These are phyloP conservation scores for Pleurostoma richardsiae DNA, from an alignment of 2,329 filamentous ascomycete species.

Conservation along the genomic window DNA sequence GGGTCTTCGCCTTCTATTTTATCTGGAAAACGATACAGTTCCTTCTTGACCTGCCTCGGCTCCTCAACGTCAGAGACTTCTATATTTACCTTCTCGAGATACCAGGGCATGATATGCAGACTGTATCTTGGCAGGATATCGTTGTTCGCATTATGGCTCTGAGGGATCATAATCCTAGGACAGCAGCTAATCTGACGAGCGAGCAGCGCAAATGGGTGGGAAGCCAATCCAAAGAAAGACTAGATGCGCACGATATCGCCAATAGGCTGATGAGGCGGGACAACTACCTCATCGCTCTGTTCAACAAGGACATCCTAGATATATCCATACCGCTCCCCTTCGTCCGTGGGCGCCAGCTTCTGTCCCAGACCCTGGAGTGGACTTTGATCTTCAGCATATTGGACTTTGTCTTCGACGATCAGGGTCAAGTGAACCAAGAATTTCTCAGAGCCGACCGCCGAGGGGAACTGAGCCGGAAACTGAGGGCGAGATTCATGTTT, in stretches of 20 bases:
- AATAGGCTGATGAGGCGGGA: slow-evolving; percentile 95
- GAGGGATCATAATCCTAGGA: slow-evolving; percentile 81
- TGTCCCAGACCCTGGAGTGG: slow-evolving; percentile 89
- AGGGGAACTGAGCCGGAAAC: slow-evolving; percentile 68
- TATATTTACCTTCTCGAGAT: slow-evolving; percentile 79
- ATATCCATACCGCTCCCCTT: slow-evolving; percentile 84
- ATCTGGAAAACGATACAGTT: slow-evolving; percentile 74
- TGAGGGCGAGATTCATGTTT: slow-evolving; percentile 74
- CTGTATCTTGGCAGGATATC: slow-evolving; percentile 88
- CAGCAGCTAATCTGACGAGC: slow-evolving; percentile 51
- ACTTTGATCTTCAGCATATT: slow-evolving; percentile 85
- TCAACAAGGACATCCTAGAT: slow-evolving; percentile 94
- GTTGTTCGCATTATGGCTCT: slow-evolving; percentile 81
- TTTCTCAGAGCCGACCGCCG: slow-evolving; percentile 83
- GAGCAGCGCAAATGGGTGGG: slow-evolving; percentile 57
- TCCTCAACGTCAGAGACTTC: slow-evolving; percentile 78
- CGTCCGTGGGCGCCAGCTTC: slow-evolving; percentile 70
- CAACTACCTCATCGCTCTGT: slow-evolving; percentile 93
- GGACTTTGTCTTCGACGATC: slow-evolving; percentile 88
- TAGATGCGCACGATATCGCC: slow-evolving; percentile 95
- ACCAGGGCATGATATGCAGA: slow-evolving; percentile 80
- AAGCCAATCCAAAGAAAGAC: slow-evolving; percentile 84
- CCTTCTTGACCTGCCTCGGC: slow-evolving; percentile 65
- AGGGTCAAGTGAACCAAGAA: slow-evolving; percentile 79
- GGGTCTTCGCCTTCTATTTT: slow-evolving; percentile 83